phyloP scores from a whole-genome alignment of 2,329 filamentous ascomycete species.

The Penicillium sp. region DNA sequence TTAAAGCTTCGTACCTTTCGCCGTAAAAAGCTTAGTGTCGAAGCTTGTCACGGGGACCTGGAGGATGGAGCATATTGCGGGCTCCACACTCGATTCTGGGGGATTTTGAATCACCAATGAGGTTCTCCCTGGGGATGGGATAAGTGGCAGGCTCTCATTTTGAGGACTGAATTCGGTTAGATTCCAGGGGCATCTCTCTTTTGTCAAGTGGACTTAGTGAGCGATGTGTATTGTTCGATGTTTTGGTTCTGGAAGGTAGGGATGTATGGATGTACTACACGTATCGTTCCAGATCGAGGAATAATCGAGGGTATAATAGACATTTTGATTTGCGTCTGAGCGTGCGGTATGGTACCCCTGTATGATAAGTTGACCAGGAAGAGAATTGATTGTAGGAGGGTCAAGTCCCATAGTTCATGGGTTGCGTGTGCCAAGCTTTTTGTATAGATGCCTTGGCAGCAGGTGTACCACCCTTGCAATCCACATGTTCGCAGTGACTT shows the following conservation, averaged over 20 bases:
- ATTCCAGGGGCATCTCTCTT: background rate
- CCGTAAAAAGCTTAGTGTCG: background rate
- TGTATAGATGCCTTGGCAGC: background rate
- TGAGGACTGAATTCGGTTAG: background rate
- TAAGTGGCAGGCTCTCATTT: background rate
- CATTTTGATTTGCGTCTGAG: background rate
- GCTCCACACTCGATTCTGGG: background rate
- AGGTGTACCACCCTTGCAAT: background rate
- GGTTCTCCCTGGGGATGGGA: background rate
- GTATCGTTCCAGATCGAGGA: background rate
- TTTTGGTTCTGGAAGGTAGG: background rate
- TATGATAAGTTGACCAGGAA: background rate
- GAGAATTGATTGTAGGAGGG: too few relatives aligned
- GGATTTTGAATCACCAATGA: background rate
- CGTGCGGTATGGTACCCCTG: background rate
- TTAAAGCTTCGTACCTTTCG: background rate
- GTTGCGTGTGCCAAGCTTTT: background rate
- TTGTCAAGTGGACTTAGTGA: background rate
- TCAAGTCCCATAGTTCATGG: too few relatives aligned
- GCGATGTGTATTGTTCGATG: background rate
- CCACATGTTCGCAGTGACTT: background rate
- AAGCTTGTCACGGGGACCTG: conserved; percentile 2
- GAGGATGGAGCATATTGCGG: background rate
- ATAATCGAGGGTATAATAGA: background rate
- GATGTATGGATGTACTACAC: background rate